Evolutionary conservation across 305 asterid species (phyloP).

Genomic region (Petunia hybrid): DNA sequence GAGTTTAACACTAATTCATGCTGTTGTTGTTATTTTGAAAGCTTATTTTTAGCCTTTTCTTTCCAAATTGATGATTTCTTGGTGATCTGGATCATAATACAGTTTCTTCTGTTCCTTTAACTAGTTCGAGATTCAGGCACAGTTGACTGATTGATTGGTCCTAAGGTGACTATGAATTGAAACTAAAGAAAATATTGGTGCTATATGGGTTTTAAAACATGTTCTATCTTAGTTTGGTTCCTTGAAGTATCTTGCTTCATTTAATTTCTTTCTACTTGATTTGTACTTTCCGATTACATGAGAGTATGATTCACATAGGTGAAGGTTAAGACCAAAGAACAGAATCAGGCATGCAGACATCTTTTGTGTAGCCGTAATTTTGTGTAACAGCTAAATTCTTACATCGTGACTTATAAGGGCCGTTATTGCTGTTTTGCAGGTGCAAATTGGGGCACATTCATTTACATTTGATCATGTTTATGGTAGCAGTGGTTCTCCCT

Average conservation of each 20-base stretch:
- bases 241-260: neutral
- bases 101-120: neutral
- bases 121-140: neutral
- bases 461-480: constrained; percentile 95
- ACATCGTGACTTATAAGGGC: neutral
- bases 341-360: neutral
- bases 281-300: neutral
- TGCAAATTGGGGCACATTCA: constrained; percentile 89
- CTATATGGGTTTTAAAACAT: neutral
- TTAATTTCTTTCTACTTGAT: neutral
- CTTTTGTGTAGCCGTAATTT: neutral
- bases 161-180: neutral
- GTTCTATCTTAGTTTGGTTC: neutral
- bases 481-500: constrained; percentile 78
- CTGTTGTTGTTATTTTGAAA: neutral
- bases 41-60: constrained; percentile 23
- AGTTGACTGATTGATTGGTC: neutral
- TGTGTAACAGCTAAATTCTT: neutral
- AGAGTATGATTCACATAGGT: neutral
- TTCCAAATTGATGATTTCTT: constrained; percentile 31
- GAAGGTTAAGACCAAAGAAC: neutral
- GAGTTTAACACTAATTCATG: neutral
- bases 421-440: constrained; percentile 52
- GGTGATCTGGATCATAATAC: constrained; percentile 48
- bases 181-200: too few relatives aligned